These are phyloP conservation scores for Botrytis medusae DNA, from an alignment of 2,329 filamentous ascomycete species.

Conservation along the genomic window DNA sequence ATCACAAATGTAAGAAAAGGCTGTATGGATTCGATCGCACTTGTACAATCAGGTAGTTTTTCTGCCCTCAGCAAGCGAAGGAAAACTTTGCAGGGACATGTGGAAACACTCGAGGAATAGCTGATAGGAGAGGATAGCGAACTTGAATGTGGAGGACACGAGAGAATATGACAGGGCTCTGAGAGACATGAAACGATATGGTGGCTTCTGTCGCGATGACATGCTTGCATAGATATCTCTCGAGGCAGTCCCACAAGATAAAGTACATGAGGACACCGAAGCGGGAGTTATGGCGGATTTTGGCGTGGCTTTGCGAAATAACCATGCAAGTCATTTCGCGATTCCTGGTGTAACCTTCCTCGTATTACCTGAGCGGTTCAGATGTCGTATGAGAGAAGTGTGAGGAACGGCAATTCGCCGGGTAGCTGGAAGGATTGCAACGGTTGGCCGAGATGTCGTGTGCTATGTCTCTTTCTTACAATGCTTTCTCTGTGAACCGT, in stretches of 20 bases:
- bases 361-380: background rate
- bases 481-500: slow-evolving; percentile 1
- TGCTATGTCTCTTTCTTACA: slow-evolving; percentile 4
- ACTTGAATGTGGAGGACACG: background rate
- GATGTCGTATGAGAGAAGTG: background rate
- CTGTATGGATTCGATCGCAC: background rate
- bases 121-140: background rate
- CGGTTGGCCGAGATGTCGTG: background rate
- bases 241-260: background rate
- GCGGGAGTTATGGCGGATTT: background rate
- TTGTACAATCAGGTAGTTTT: background rate
- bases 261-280: background rate
- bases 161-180: background rate
- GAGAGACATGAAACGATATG: background rate
- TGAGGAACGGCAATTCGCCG: slow-evolving; percentile 1
- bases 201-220: background rate
- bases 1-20: background rate
- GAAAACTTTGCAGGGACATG: background rate
- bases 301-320: background rate
- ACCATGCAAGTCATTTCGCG: background rate
- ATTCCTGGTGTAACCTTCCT: background rate
- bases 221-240: slow-evolving; percentile 3
- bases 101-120: background rate
- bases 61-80: background rate
- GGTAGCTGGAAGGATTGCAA: slow-evolving; percentile 10